Evolutionary conservation across 1,139 yeast genomes (phyloP).

Genomic region (Kodamaea anthophila): DNA sequence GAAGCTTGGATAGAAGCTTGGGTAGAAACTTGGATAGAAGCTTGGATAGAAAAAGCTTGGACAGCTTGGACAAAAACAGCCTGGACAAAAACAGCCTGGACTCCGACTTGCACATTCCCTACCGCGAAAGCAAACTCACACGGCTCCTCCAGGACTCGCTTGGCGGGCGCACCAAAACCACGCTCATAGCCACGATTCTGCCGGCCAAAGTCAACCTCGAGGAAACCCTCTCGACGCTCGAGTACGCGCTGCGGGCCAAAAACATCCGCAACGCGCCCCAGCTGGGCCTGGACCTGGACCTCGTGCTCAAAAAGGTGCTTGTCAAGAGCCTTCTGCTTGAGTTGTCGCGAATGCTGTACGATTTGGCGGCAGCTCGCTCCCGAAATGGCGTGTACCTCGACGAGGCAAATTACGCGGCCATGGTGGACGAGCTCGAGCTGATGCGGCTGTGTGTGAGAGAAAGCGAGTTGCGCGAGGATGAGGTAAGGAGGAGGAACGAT

Average conservation of each 20-base stretch:
- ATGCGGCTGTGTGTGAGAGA: slow-evolving; percentile 22
- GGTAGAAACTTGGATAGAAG: not conserved
- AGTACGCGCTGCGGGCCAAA: slow-evolving; percentile 79
- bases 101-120: slow-evolving; percentile 63
- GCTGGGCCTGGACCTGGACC: slow-evolving; percentile 43
- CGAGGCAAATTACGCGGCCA: slow-evolving; percentile 47
- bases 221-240: slow-evolving; percentile 77
- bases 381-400: slow-evolving; percentile 60
- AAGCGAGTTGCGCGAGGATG: slow-evolving; percentile 8
- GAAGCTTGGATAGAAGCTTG: not conserved
- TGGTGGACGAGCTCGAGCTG: slow-evolving; percentile 32
- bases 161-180: slow-evolving; percentile 78
- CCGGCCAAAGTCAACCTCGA: slow-evolving; percentile 71
- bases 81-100: not conserved
- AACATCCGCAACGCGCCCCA: slow-evolving; percentile 72
- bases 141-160: slow-evolving; percentile 74
- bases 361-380: slow-evolving; percentile 54
- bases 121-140: slow-evolving; percentile 79
- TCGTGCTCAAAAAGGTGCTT: slow-evolving; percentile 52
- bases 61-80: too few relatives aligned
- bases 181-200: slow-evolving; percentile 75
- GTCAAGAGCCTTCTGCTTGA: slow-evolving; percentile 54
- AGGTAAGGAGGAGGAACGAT: slow-evolving; percentile 2
- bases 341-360: slow-evolving; percentile 48
- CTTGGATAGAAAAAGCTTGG: not conserved